phyloP scores from a whole-genome alignment of 306 rosid species.

The Casuarina equisetifolia region DNA sequence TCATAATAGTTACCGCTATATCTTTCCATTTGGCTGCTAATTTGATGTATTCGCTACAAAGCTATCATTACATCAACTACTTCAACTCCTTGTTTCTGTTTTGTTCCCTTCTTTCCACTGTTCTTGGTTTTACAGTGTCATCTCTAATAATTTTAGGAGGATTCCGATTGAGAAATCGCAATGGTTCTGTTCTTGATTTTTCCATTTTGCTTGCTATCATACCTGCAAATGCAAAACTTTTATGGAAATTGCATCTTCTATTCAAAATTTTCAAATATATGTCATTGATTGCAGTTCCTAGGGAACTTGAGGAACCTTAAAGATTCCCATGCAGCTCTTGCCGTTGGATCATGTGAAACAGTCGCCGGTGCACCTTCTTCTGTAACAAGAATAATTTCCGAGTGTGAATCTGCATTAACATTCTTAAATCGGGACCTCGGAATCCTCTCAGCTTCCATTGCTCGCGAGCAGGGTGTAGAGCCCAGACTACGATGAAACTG shows the following conservation, averaged over 20 bases:
- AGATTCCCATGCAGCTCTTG: conserved; percentile 88
- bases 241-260: background rate
- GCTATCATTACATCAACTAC: no score
- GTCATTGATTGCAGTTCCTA: conserved; percentile 54
- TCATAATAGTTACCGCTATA: background rate
- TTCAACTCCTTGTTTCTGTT: no score
- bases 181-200: background rate
- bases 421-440: conserved; percentile 89
- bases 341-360: conserved; percentile 85
- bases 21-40: no score
- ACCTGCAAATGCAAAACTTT: background rate
- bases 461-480: conserved; percentile 71
- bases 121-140: background rate
- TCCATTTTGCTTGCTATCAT: background rate
- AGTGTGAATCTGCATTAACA: conserved; percentile 84
- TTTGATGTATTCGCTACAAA: no score
- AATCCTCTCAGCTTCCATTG: conserved; percentile 91
- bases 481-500: conserved; percentile 39
- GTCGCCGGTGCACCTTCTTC: conserved; percentile 83
- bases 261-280: background rate
- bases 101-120: background rate
- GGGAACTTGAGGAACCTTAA: conserved; percentile 87
- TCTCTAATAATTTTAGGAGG: background rate
- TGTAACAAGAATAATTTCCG: conserved; percentile 79
- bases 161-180: background rate